These are phyloP conservation scores for Cylindrotheca closterium DNA, from an alignment of 108 stramenopile genomes.

Conservation along the genomic window DNA sequence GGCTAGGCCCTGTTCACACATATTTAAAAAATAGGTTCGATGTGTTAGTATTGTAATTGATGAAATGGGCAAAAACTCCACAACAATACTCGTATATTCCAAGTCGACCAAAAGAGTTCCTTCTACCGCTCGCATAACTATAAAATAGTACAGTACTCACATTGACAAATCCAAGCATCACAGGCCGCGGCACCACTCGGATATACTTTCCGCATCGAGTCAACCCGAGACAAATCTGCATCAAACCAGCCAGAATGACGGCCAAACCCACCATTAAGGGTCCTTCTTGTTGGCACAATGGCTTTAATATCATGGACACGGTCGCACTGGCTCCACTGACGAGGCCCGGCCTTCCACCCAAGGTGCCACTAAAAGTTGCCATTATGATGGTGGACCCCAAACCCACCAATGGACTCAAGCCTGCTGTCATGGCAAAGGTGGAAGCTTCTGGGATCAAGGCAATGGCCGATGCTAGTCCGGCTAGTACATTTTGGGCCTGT, in stretches of 20 bases:
- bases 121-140: no score
- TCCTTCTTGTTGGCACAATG: not conserved
- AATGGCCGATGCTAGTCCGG: not conserved
- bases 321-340: conserved; percentile 1
- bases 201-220: not conserved
- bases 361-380: not conserved
- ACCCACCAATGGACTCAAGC: not conserved
- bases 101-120: no score
- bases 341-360: not conserved
- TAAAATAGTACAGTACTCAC: not conserved
- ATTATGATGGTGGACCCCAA: not conserved
- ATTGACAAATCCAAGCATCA: conserved; percentile 1
- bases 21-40: not conserved
- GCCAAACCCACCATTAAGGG: not conserved
- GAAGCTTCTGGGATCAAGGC: not conserved
- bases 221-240: not conserved
- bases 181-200: not conserved
- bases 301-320: not conserved
- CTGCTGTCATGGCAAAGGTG: not conserved
- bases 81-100: no score
- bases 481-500: not conserved
- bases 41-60: no score
- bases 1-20: not conserved
- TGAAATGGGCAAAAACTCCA: no score
- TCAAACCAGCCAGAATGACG: not conserved